Evolutionary conservation across 192 early-diverging fungal genomes (phyloP), one percentile per base, ranked within the genome.

Genomic region (Linnemannia hyalina): DNA sequence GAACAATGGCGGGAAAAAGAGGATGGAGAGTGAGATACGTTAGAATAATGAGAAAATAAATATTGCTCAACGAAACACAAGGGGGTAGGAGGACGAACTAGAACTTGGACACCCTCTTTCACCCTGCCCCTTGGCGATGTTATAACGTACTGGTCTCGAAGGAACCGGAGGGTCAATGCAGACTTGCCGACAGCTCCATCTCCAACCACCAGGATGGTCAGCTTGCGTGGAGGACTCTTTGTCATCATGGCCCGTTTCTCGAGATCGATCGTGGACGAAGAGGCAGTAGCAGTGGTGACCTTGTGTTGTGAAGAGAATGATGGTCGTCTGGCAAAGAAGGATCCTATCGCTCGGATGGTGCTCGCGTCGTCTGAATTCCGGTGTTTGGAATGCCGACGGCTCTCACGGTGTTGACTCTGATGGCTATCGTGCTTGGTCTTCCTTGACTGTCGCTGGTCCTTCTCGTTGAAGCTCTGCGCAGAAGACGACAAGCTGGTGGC

Each of bases 101-200:
- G n/a, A n/a, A 57, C 23, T 0, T 57, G n/a, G 55, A 65, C 60
- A 8, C 29, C 26, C 22, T 52, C 47, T 18, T 52, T 29, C 6
- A 11, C 29, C 15, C 11, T 32, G 6, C 10, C 26, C 60, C 60
- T 65, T 65, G 55, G 8, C 3, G 26, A 15, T 65, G 29, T 7
- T 23, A 22, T 49, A 26, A 75, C 84, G 55, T 81, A 97, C 74
- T 95, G 93, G n/a, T 93, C 94, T 82, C 95, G 95, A 44, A 96
- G 95, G 83, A 96, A 96, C 60, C 93, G 93, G 57, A 96, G 95
- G 0, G 95, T 95, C 26, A 97, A 87, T 73, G 96, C 96, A 20
- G 95, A 96, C 88, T 96, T 94, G 36, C 93, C 93, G n/a, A 94
- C 93, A 44, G 84, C 84, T 38, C 84, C 84, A 35, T 86, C 79